A percentile compares a stretch with the other conserved stretches of the same genome.
phyloP scores from a whole-genome alignment of 495 filamentous ascomycete species.

The Sordaria brevicollis region DNA sequence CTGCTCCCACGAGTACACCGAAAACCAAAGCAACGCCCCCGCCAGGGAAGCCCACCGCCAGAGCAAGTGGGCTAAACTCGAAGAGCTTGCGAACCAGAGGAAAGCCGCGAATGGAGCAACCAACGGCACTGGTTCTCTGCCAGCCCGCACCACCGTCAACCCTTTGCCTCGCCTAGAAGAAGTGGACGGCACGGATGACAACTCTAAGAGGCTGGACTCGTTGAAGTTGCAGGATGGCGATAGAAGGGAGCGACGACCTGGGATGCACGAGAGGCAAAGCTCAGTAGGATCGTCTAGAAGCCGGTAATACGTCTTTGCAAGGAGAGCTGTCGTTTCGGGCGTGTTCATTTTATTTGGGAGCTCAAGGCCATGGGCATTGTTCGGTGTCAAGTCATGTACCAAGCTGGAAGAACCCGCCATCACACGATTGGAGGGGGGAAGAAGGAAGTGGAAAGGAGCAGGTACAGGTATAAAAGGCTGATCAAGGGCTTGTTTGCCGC shows the following conservation, averaged over 20 bases:
- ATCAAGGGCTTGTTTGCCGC: background rate
- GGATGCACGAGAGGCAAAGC: slow-evolving; percentile 37
- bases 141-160: slow-evolving; percentile 6
- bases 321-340: background rate
- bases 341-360: background rate
- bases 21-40: slow-evolving; percentile 81
- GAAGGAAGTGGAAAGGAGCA: background rate
- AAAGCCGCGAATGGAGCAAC: slow-evolving; percentile 27
- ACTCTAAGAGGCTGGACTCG: slow-evolving; percentile 71
- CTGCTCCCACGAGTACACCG: slow-evolving; percentile 96
- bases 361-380: background rate
- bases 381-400: background rate
- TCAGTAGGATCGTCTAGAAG: slow-evolving; percentile 41
- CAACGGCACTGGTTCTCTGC: slow-evolving; percentile 4
- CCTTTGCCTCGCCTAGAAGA: slow-evolving; percentile 47
- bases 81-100: slow-evolving; percentile 62
- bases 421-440: background rate
- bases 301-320: slow-evolving; percentile 1
- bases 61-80: slow-evolving; percentile 76
- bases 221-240: slow-evolving; percentile 68
- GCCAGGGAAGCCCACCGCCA: slow-evolving; percentile 65
- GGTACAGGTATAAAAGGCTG: background rate
- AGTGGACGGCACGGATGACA: slow-evolving; percentile 70
- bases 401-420: background rate
- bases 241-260: slow-evolving; percentile 33